phyloP scores from a whole-genome alignment of 768 basidiomycete species.

The Trametes cinnabarina region DNA sequence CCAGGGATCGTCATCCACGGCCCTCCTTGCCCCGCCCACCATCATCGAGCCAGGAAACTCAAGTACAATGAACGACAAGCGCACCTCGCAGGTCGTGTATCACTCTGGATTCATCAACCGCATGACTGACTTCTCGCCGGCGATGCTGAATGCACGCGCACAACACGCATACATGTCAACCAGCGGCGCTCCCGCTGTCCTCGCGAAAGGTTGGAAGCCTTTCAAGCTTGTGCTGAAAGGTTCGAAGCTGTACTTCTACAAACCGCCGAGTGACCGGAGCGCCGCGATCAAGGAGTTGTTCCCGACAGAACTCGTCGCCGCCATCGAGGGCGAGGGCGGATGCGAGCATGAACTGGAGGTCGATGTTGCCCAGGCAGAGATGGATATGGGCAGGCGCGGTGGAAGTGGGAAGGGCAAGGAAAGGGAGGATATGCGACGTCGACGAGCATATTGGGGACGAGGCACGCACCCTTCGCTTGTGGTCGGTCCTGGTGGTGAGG shows the following conservation, averaged over 20 bases:
- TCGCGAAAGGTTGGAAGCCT: conserved; percentile 77
- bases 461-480: conserved; percentile 70
- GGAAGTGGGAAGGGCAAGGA: conserved; percentile 38
- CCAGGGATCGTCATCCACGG: conserved; percentile 21
- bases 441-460: conserved; percentile 76
- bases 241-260: conserved; percentile 83
- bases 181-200: conserved; percentile 19
- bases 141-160: conserved; percentile 29
- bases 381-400: conserved; percentile 27
- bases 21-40: conserved; percentile 49
- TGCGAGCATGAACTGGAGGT: conserved; percentile 23
- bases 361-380: conserved; percentile 26
- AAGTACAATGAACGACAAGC: conserved; percentile 39
- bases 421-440: conserved; percentile 43
- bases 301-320: conserved; percentile 59
- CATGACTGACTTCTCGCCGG: conserved; percentile 49
- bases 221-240: conserved; percentile 84
- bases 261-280: conserved; percentile 69
- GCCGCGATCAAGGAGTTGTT: conserved; percentile 72
- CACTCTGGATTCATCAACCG: conserved; percentile 77
- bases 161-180: conserved; percentile 29
- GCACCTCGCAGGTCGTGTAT: conserved; percentile 77
- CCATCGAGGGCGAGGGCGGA: conserved; percentile 45
- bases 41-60: conserved; percentile 41
- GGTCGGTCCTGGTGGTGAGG: conserved; percentile 32